Evolutionary conservation across 352 stramenopile genomes (phyloP).

Genomic region (Pythium volutum): DNA sequence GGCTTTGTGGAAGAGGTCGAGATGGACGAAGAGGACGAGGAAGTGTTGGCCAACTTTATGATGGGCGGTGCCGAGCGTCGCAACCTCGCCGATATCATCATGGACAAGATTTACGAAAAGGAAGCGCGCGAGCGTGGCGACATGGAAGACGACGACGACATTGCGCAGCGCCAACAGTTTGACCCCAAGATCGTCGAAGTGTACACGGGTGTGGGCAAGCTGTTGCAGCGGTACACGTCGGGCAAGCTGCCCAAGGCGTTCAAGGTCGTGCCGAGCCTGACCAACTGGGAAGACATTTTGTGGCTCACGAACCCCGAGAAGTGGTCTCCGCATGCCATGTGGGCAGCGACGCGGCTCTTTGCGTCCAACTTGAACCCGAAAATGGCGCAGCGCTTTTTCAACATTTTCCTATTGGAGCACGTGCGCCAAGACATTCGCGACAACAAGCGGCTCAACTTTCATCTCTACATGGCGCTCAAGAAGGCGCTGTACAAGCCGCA

Average conservation of each 20-base stretch:
- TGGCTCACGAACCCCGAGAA: slow-evolving; percentile 97
- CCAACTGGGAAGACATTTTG: slow-evolving; percentile 98
- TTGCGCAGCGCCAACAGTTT: slow-evolving; percentile 62
- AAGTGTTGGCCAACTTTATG: slow-evolving; percentile 87
- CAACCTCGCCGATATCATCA: slow-evolving; percentile 99
- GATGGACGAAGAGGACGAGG: slow-evolving; percentile 84
- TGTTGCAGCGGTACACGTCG: slow-evolving; percentile 95
- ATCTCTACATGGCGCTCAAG: slow-evolving; percentile 99
- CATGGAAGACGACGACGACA: slow-evolving; percentile 62
- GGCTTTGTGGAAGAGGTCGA: slow-evolving; percentile 90
- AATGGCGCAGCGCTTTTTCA: slow-evolving; percentile 99
- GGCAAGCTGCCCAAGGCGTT: slow-evolving; percentile 99
- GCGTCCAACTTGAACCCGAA: slow-evolving; percentile 99
- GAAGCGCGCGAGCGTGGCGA: slow-evolving; percentile 83
- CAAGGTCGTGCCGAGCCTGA: slow-evolving; percentile 99
- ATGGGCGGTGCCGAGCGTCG: slow-evolving; percentile 78
- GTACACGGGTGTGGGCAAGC: slow-evolving; percentile 98
- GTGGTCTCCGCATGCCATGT: slow-evolving; percentile 99
- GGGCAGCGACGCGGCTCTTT: slow-evolving; percentile 96
- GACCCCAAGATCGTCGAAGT: slow-evolving; percentile 97
- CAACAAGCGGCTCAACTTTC: slow-evolving; percentile 99
- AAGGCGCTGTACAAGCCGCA: slow-evolving; percentile 99
- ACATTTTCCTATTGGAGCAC: slow-evolving; percentile 97
- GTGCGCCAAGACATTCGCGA: slow-evolving; percentile 96
- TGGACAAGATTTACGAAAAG: slow-evolving; percentile 99